Percentiles rank a stretch among this genome's conserved stretches.
These are phyloP conservation scores for Podosphaera xanthii DNA, from an alignment of 2,329 filamentous ascomycete genomes.

Conservation along the genomic window DNA sequence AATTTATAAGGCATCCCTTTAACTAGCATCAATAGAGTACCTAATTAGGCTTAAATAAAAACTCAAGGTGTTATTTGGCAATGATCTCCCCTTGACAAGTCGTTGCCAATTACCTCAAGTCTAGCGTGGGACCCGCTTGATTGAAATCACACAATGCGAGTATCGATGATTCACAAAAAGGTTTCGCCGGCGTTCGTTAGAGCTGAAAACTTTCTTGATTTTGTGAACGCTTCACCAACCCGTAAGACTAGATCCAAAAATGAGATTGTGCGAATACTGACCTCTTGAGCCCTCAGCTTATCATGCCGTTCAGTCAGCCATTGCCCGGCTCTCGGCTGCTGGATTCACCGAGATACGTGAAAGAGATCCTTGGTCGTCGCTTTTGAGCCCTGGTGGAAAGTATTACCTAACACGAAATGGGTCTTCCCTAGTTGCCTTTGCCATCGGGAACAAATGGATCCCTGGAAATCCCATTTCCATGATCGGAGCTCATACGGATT, in stretches of 20 bases:
- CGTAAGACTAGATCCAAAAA: conserved; percentile 30
- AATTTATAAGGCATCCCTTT: too few relatives aligned
- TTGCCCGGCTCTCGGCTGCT: conserved; percentile 52
- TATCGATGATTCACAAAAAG: conserved; percentile 9
- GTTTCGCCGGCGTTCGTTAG: conserved; percentile 12
- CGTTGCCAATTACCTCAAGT: too few relatives aligned
- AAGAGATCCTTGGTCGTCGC: conserved; percentile 67
- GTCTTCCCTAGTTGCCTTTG: conserved; percentile 81
- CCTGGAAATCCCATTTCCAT: conserved; percentile 80
- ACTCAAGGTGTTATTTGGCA: too few relatives aligned
- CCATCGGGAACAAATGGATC: conserved; percentile 74
- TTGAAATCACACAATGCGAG: background rate
- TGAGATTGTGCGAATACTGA: conserved; percentile 1
- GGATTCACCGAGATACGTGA: conserved; percentile 81
- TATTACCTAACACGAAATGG: conserved; percentile 91
- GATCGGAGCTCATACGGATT: conserved; percentile 92
- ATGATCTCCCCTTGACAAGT: too few relatives aligned
- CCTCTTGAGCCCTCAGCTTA: conserved; percentile 38
- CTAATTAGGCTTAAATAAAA: too few relatives aligned
- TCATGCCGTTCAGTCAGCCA: conserved; percentile 69
- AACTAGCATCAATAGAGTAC: too few relatives aligned
- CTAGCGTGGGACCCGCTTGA: too few relatives aligned
- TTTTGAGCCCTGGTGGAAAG: conserved; percentile 66
- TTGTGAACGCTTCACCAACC: conserved; percentile 83
- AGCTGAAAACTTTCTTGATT: conserved; percentile 56